phyloP scores from a whole-genome alignment of 2,329 filamentous ascomycete species.

The Xylariaceae sp. region DNA sequence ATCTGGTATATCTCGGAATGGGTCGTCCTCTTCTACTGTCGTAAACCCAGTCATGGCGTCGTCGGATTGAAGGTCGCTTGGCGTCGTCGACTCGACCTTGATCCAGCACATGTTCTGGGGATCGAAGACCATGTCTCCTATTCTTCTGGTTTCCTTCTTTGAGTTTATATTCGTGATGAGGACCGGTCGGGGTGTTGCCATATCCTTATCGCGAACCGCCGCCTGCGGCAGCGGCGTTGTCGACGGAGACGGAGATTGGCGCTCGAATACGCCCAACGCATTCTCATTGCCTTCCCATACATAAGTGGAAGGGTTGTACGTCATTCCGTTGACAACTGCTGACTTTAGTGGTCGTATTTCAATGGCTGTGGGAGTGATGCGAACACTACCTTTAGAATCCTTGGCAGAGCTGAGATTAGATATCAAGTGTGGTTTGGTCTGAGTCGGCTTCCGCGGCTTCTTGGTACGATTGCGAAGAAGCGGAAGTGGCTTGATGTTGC shows the following conservation, averaged over 20 bases:
- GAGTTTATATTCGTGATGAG: slow-evolving; percentile 87
- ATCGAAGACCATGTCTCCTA: slow-evolving; percentile 98
- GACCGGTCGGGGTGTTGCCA: slow-evolving; percentile 60
- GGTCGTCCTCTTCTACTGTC: slow-evolving; percentile 79
- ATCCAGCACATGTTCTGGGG: slow-evolving; percentile 97
- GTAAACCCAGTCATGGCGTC: slow-evolving; percentile 61
- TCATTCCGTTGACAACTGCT: slow-evolving; percentile 86
- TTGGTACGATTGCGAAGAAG: slow-evolving; percentile 45
- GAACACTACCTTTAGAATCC: slow-evolving; percentile 68
- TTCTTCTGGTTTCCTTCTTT: slow-evolving; percentile 82
- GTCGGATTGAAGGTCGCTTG: slow-evolving; percentile 43
- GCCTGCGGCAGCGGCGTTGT: slow-evolving; percentile 42
- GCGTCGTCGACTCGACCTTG: slow-evolving; percentile 58
- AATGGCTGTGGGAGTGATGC: neutral
- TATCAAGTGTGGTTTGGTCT: slow-evolving; percentile 79
- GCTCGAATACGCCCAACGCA: slow-evolving; percentile 71
- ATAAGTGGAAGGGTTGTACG: slow-evolving; percentile 81
- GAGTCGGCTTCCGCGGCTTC: slow-evolving; percentile 52
- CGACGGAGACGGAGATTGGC: slow-evolving; percentile 50
- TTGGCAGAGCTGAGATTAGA: slow-evolving; percentile 71
- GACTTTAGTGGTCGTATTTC: neutral
- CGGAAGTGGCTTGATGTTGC: slow-evolving; percentile 43
- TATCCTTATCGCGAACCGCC: slow-evolving; percentile 51
- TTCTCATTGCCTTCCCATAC: slow-evolving; percentile 97
- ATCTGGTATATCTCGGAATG: slow-evolving; percentile 92